Base-by-base conservation (phyloP, 148 eudicot genomes). In the Rhododendron williamsianum region DNA sequence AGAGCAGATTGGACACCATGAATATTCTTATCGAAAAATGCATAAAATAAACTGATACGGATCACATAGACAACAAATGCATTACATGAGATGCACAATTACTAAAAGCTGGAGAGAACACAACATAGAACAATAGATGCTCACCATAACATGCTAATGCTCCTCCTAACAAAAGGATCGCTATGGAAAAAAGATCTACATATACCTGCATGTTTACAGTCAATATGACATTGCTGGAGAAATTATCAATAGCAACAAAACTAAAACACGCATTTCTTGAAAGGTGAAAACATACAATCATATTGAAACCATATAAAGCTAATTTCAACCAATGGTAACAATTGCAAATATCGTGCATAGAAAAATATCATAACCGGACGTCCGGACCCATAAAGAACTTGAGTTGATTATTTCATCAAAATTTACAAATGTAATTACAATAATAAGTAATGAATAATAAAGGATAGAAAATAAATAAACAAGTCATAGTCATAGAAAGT, bases 141-240 rank as follows among this genome's bases (percentile, higher is more conserved):
- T 92, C 86, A 96, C 99, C 99, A 76, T 96, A 96, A 87, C 94
- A 89, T 51, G 97, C 98, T 87, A 96, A 91, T 88, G 98, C 99
- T 84, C 93, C 95, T 87, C 96, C 98, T 85, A 96, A 82, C 80
- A 92, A 88, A 87, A 96, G 91, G 85, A 90, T 85, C 65, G 87
- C 92, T 49, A 93, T 27, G 45, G 98, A 91, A 83, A 93, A 91
- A 9, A 91, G 81, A 89, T 91, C 96, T 82, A 92, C 95, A 88
- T 93, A 96, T 83, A 93, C 94, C 98, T 96, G 96, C 93, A 92
- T 81, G 86, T 76, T 86, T 46, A 86, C 51, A 33, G 27, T 52
- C 38, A 83, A 60, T 72, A n/a, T 81, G 77, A 74, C 49, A 69
- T 8, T 19, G 30, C 67, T 76, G 23, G 69, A 87, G 56, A 67